Evolutionary conservation across 2,329 filamentous ascomycete genomes (phyloP), one percentile per base, ranked within the genome.

Genomic region (Tympanopsis confertula): DNA sequence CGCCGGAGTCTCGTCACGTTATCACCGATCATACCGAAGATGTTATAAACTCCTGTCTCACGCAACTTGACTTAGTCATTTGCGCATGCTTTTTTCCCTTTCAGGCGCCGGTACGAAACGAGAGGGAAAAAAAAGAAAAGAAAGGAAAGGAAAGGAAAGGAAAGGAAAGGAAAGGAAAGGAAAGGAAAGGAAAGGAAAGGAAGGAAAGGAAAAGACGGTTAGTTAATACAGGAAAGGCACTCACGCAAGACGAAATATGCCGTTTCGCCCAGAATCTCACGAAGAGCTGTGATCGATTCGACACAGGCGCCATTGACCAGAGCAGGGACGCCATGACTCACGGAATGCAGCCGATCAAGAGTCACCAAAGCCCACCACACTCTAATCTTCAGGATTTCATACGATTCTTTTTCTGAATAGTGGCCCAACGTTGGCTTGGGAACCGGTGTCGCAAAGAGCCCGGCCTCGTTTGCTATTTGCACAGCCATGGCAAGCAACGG

Each of bases 331-430:
- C 72, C 74, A 4, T 71, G 79, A 17, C 74, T 77, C n/a, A 76
- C 69, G 3, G 82, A 77, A 50, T 84, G 75, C 78, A 79, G 86
- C 13, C 80, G 71, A 49, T 86, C 82, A 44, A 86, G 69, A 44
- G 82, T 68, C 35, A 85, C 70, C 22, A 86, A 59, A 13, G 75
- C 73, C 76, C 78, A 85, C 82, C 82, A 86, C 14, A 79, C 69
- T 32, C 78, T 69, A 37, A 78, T 63, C 2, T 69, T 69, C 3
- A 85, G 59, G 14, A 73, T 72, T 36, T 78, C 73, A 33, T 79
- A 73, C 15, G 69, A 71, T 50, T 84, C 76, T 2, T 61, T 50
- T 38, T 79, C 72, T 7, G 61, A 53, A 4, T 69, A 65, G 4
- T 58, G n/a, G 10, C 10, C n/a, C 10, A 10, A 28, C 10, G 24